Evolutionary conservation across 768 basidiomycete species (phyloP).

Genomic region (Pleurotus giganteus): DNA sequence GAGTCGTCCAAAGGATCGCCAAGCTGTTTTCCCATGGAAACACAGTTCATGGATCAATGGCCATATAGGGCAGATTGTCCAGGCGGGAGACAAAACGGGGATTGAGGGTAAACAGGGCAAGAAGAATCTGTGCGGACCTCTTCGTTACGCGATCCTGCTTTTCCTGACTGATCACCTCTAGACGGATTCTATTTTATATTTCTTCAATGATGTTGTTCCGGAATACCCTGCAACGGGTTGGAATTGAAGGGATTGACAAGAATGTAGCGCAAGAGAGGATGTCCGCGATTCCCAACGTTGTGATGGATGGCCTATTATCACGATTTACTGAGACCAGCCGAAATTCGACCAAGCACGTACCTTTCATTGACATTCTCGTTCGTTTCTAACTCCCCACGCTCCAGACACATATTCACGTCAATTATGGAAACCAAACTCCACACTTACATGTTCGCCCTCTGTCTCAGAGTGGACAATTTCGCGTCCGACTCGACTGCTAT

Average conservation of each 20-base stretch:
- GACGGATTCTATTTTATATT: slow-evolving; percentile 79
- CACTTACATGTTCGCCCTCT: slow-evolving; percentile 78
- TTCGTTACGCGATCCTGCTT: background rate
- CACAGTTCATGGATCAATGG: slow-evolving; percentile 70
- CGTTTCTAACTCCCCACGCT: background rate
- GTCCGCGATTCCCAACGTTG: slow-evolving; percentile 51
- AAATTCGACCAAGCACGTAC: slow-evolving; percentile 60
- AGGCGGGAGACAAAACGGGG: slow-evolving; percentile 33
- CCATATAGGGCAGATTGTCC: slow-evolving; percentile 44
- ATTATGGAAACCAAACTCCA: slow-evolving; percentile 70
- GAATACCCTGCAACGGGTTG: slow-evolving; percentile 31
- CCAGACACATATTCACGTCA: slow-evolving; percentile 57
- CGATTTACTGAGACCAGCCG: slow-evolving; percentile 79
- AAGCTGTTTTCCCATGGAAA: slow-evolving; percentile 56
- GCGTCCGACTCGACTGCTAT: slow-evolving; percentile 65
- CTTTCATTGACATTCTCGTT: background rate
- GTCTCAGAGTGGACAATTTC: slow-evolving; percentile 76
- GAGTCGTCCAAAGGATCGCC: slow-evolving; percentile 42
- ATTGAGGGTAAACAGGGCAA: slow-evolving; percentile 54
- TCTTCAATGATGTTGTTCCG: slow-evolving; percentile 78
- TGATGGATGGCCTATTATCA: slow-evolving; percentile 72
- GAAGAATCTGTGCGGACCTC: slow-evolving; percentile 52
- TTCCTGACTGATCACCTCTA: slow-evolving; percentile 22
- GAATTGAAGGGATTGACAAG: slow-evolving; percentile 36
- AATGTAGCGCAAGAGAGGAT: slow-evolving; percentile 57